phyloP scores from a whole-genome alignment of 2,329 filamentous ascomycete species.

The Exophiala lecanii-corni region DNA sequence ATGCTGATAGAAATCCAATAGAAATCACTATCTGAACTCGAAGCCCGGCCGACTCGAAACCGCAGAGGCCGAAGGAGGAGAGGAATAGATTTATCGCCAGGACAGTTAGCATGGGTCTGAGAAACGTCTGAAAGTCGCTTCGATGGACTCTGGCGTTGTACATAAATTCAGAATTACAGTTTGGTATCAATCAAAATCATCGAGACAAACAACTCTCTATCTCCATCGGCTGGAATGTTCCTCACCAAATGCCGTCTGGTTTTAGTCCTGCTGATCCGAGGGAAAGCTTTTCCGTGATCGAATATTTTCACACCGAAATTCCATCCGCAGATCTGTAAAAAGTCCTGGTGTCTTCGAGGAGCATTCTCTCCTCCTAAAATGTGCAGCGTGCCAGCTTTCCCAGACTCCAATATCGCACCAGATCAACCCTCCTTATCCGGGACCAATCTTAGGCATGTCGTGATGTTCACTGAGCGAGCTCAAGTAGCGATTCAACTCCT shows the following conservation, averaged over 20 bases:
- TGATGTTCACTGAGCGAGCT: slow-evolving; percentile 93
- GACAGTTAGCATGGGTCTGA: neutral
- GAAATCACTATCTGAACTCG: slow-evolving; percentile 49
- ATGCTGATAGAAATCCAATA: slow-evolving; percentile 21
- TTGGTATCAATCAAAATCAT: neutral
- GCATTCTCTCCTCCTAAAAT: no score
- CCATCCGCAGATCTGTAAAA: no score
- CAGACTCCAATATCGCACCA: no score
- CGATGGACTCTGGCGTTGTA: neutral
- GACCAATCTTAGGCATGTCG: slow-evolving; percentile 62
- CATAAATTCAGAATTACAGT: neutral
- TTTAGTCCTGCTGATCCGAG: no score
- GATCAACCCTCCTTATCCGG: slow-evolving; percentile 26
- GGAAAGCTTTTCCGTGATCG: no score
- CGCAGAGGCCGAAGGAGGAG: slow-evolving; percentile 8
- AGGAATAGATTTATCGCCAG: slow-evolving; percentile 1
- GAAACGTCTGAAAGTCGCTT: neutral
- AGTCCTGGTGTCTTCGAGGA: no score
- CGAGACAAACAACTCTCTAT: no score
- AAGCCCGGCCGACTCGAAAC: slow-evolving; percentile 37
- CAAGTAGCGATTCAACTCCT: slow-evolving; percentile 91
- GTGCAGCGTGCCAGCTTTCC: no score
- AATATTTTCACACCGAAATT: no score
- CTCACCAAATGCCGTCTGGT: no score
- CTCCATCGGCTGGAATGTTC: no score